phyloP scores from a whole-genome alignment of 1,284 basidiomycete genomes.

The Agroathelia rolfsii region DNA sequence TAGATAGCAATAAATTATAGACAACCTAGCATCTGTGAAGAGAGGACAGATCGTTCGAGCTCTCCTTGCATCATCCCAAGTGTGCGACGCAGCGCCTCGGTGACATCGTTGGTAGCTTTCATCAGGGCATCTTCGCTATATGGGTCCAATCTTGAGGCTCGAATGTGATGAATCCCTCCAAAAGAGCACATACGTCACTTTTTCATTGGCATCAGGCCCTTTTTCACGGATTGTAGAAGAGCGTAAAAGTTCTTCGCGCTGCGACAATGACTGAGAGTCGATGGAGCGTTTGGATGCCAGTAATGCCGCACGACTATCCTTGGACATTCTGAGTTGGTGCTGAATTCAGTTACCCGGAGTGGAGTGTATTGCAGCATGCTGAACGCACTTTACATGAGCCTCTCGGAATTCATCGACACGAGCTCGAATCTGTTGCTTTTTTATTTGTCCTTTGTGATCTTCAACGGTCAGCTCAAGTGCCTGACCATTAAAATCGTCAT shows the following conservation, averaged over 20 bases:
- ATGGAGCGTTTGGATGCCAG: constrained; percentile 63
- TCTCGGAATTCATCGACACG: constrained; percentile 40
- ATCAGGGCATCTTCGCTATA: constrained; percentile 76
- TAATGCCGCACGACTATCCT: constrained; percentile 54
- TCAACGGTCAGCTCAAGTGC: constrained; percentile 54
- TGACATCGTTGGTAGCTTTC: constrained; percentile 81
- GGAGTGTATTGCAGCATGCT: not conserved
- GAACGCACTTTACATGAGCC: constrained; percentile 39
- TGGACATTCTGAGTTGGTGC: constrained; percentile 39
- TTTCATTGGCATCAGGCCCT: constrained; percentile 33
- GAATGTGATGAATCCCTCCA: constrained; percentile 3
- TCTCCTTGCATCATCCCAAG: constrained; percentile 82
- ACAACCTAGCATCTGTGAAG: constrained; percentile 77
- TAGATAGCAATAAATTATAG: not conserved
- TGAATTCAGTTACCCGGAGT: constrained; percentile 1
- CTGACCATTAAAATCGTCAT: constrained; percentile 26
- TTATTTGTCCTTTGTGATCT: constrained; percentile 52
- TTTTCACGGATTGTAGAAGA: constrained; percentile 39
- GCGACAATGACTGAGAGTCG: constrained; percentile 46
- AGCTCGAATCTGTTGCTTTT: constrained; percentile 37
- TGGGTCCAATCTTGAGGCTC: constrained; percentile 3
- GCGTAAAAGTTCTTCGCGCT: constrained; percentile 54
- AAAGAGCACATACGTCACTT: constrained; percentile 37
- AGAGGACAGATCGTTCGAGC: constrained; percentile 79
- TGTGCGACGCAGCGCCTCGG: constrained; percentile 77